These are phyloP conservation scores for Alloteropsis angusta DNA, from an alignment of 202 grass and related monocot genomes.

Conservation along the genomic window DNA sequence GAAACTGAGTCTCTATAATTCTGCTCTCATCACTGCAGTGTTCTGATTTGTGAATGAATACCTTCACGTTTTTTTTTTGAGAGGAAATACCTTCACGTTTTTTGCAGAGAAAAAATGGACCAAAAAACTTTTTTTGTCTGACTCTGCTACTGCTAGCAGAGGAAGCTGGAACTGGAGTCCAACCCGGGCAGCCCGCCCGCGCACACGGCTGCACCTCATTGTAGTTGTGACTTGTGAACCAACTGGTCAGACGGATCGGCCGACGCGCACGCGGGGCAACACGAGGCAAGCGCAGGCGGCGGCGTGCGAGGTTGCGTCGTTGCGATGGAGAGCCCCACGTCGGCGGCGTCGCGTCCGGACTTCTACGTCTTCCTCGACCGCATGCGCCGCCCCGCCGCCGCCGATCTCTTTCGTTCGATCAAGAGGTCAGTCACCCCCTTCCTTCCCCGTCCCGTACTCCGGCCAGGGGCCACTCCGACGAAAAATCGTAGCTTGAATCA, in stretches of 20 bases:
- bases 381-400: constrained; percentile 81
- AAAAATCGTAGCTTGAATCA: not conserved
- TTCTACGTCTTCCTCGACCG: constrained; percentile 77
- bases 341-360: constrained; percentile 38
- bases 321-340: constrained; percentile 41
- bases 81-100: not conserved
- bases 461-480: not conserved
- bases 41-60: not conserved
- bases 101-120: too few relatives aligned
- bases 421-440: constrained; percentile 41
- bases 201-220: not conserved
- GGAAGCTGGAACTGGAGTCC: not conserved
- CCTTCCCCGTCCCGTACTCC: not conserved
- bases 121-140: not conserved
- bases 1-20: not conserved
- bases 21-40: not conserved
- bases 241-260: not conserved
- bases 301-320: not conserved
- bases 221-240: not conserved
- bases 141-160: not conserved
- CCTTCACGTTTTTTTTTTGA: not conserved
- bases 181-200: not conserved
- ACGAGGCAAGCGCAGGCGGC: not conserved
- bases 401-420: constrained; percentile 65
- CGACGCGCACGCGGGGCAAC: not conserved